phyloP scores from a whole-genome alignment of 2,329 filamentous ascomycete species.

The Stagonosporopsis rhizophila region DNA sequence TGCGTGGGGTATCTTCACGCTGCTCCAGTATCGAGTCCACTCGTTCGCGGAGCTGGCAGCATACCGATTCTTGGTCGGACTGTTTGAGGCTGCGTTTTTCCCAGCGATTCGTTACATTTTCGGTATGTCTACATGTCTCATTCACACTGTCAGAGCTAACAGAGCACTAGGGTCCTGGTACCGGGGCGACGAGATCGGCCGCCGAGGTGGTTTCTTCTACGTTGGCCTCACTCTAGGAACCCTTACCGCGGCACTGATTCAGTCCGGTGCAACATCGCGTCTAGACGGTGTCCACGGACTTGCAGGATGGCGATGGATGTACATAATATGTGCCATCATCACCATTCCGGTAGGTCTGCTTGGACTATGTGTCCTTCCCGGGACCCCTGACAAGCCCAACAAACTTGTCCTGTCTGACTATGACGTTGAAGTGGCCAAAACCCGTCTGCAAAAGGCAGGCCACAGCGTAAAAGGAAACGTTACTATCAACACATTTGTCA shows the following conservation, averaged over 20 bases:
- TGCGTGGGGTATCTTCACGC: conserved; percentile 63
- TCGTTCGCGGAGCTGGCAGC: conserved; percentile 60
- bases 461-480: conserved; percentile 42
- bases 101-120: conserved; percentile 44
- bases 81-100: conserved; percentile 59
- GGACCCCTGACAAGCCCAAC: conserved; percentile 60
- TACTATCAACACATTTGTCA: conserved; percentile 29
- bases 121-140: conserved; percentile 14
- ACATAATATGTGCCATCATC: conserved; percentile 55
- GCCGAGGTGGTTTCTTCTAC: conserved; percentile 62
- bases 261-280: conserved; percentile 53
- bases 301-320: conserved; percentile 48
- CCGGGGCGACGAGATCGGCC: conserved; percentile 51
- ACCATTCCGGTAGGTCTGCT: conserved; percentile 62
- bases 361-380: conserved; percentile 61
- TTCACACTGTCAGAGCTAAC: conserved; percentile 1
- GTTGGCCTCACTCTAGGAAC: conserved; percentile 60
- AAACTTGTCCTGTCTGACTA: conserved; percentile 54
- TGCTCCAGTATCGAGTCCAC: conserved; percentile 61
- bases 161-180: conserved; percentile 56
- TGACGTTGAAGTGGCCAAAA: conserved; percentile 57
- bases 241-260: conserved; percentile 60
- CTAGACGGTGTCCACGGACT: conserved; percentile 61
- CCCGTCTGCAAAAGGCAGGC: conserved; percentile 56
- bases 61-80: conserved; percentile 63